phyloP scores from a whole-genome alignment of 306 rosid species.

The Prosopis cineraria region DNA sequence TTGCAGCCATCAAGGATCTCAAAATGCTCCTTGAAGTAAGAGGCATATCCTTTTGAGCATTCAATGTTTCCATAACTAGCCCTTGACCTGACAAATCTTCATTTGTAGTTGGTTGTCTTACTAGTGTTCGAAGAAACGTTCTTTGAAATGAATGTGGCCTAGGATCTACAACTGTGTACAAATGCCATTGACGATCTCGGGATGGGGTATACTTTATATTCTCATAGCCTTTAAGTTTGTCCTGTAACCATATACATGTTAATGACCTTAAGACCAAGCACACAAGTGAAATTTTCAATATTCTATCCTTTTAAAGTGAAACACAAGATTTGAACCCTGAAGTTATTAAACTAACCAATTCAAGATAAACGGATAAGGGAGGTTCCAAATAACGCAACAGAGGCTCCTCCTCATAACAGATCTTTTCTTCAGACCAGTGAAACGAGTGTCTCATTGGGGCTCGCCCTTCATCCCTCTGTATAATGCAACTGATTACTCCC shows the following conservation, averaged over 20 bases:
- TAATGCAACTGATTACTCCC: slow-evolving; percentile 88
- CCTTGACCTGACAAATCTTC: slow-evolving; percentile 77
- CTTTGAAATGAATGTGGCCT: slow-evolving; percentile 75
- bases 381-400: slow-evolving; percentile 94
- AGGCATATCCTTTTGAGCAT: slow-evolving; percentile 57
- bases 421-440: slow-evolving; percentile 87
- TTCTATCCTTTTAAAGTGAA: slow-evolving; percentile 16
- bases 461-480: slow-evolving; percentile 99
- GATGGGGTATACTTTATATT: slow-evolving; percentile 86
- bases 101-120: slow-evolving; percentile 81
- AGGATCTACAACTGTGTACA: slow-evolving; percentile 74
- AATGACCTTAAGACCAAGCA: slow-evolving; percentile 37
- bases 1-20: slow-evolving; percentile 88
- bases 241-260: slow-evolving; percentile 53
- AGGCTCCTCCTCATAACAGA: slow-evolving; percentile 81
- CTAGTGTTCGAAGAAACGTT: slow-evolving; percentile 93
- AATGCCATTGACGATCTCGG: slow-evolving; percentile 97
- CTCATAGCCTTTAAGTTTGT: slow-evolving; percentile 88
- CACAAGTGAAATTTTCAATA: slow-evolving; percentile 6
- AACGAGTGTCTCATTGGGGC: slow-evolving; percentile 99
- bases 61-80: slow-evolving; percentile 49
- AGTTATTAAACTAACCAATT: slow-evolving; percentile 83
- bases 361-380: slow-evolving; percentile 92
- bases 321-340: slow-evolving; percentile 26
- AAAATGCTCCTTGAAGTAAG: slow-evolving; percentile 87